Base-by-base conservation (phyloP, 2,329 filamentous ascomycete species). In the Sclerotinia subarctica region DNA sequence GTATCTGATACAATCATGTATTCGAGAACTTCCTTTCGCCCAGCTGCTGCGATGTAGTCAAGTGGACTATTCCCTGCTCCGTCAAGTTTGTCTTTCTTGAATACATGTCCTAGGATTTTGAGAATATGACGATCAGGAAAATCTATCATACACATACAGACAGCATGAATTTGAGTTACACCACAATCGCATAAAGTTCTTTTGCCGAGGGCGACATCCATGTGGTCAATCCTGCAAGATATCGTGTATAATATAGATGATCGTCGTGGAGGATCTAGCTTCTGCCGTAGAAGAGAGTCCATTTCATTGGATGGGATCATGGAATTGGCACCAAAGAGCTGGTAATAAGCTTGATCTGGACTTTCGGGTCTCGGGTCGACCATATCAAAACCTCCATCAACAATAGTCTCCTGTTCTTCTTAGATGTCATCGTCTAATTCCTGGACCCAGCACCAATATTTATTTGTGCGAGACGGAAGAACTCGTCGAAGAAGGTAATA, bases 31-130 rank as follows among this genome's bases (percentile, higher is more conserved):
- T 54, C 24, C 38, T 58, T 52, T 59, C 67, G 24, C 13, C 67
- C 67, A 38, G 67, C 62, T n/a, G 38, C 62, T 35, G 67, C 67
- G 17, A 66, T 21, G 21, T 66, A 68, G n/a, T 66, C 54, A 13
- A 68, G 35, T 53, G 67, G 32, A 17, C 62, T 68, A 53, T 68
- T 66, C 13, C 53, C 62, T 52, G 46, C 53, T 47, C 67, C 67
- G 46, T 60, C 67, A 47, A 54, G 19, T 13, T 44, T 38, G 13
- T 67, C 29, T 35, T 54, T 67, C 3, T 60, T 49, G n/a, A 58
- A 21, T 15, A 66, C 26, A 46, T 49, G 35, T 17, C 47, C 32
- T 29, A 68, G 35, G 10, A 51, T 49, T 58, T 42, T 46, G 42
- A 68, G 64, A 35, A 68, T 15, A 7, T 52, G 32, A 38, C 52